Percentiles rank a stretch among this genome's conserved stretches.
These are phyloP conservation scores for Raphanus raphanistrum DNA, from an alignment of 345 rosid species.

Conservation along the genomic window DNA sequence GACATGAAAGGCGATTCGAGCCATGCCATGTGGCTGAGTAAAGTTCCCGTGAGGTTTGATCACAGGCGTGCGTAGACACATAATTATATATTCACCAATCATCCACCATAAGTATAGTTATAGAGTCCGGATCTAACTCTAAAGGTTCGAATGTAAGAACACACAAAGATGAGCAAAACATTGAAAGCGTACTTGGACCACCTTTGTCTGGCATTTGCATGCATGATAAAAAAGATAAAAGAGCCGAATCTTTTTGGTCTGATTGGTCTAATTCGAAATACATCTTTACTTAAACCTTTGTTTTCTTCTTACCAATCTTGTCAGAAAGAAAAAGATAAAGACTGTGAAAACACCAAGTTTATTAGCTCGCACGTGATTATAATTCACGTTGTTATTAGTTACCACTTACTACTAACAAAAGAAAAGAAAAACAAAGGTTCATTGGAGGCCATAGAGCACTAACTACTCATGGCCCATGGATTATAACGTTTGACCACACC, in stretches of 20 bases:
- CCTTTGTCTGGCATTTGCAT: conserved; percentile 39
- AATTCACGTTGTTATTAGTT: conserved; percentile 1
- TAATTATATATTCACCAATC: not conserved
- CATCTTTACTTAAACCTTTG: conserved; percentile 11
- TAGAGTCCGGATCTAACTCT: not conserved
- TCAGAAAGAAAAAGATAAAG: conserved; percentile 12
- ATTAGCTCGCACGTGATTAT: conserved; percentile 21
- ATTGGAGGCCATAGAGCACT: conserved; percentile 15
- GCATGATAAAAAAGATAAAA: conserved; percentile 21
- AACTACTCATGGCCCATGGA: not conserved
- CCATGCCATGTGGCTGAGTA: conserved; percentile 24
- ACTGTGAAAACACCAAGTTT: conserved; percentile 4
- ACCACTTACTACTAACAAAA: conserved; percentile 2
- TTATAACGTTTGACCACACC: conserved; percentile 15
- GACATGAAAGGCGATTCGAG: not conserved
- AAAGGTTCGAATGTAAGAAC: conserved; percentile 18
- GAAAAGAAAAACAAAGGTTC: not conserved
- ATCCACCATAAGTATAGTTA: not conserved
- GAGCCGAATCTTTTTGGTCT: conserved; percentile 10
- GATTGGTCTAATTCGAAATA: conserved; percentile 3
- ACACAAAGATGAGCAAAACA: conserved; percentile 35
- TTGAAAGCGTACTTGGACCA: conserved; percentile 37
- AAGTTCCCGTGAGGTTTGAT: not conserved
- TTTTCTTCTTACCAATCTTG: conserved; percentile 26
- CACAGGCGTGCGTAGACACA: conserved; percentile 27